phyloP scores from a whole-genome alignment of 495 filamentous ascomycete species.

The Penicillium pulvis region DNA sequence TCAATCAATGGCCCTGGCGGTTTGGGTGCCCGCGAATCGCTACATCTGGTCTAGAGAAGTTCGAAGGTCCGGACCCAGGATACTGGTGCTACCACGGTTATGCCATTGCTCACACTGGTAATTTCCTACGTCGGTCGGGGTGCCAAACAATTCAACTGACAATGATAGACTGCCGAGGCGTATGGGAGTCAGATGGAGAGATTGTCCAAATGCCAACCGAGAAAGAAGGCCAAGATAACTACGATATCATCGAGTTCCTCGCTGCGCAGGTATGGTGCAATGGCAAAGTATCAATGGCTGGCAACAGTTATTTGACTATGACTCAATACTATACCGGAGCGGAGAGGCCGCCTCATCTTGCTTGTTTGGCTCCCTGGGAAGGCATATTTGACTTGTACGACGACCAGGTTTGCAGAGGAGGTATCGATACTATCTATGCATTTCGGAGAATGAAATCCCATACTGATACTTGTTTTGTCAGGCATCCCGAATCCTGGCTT shows the following conservation, averaged over 20 bases:
- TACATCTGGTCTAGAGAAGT: background rate
- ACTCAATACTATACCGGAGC: conserved; percentile 36
- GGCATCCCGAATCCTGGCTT: background rate
- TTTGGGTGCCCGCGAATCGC: background rate
- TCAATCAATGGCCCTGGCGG: background rate
- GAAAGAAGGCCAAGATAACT: background rate
- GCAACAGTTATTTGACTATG: conserved; percentile 17
- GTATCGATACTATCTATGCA: background rate
- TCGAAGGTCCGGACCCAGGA: background rate
- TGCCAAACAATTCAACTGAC: no score
- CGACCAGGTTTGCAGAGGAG: conserved; percentile 12
- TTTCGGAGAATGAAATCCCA: background rate
- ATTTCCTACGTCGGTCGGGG: background rate
- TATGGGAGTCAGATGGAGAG: background rate
- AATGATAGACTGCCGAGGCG: background rate
- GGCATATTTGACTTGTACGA: conserved; percentile 33
- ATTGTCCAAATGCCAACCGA: no score
- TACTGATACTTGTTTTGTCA: background rate
- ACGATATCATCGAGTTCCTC: conserved; percentile 4
- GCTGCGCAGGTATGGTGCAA: conserved; percentile 6
- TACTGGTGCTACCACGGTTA: background rate
- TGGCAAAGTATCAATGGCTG: conserved; percentile 4
- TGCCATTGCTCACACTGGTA: background rate
- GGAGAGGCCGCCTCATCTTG: conserved; percentile 29
- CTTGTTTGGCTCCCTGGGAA: conserved; percentile 40